Conservation (phyloP, 164 flowering plant genomes). For the Vitis vinifera region DNA sequence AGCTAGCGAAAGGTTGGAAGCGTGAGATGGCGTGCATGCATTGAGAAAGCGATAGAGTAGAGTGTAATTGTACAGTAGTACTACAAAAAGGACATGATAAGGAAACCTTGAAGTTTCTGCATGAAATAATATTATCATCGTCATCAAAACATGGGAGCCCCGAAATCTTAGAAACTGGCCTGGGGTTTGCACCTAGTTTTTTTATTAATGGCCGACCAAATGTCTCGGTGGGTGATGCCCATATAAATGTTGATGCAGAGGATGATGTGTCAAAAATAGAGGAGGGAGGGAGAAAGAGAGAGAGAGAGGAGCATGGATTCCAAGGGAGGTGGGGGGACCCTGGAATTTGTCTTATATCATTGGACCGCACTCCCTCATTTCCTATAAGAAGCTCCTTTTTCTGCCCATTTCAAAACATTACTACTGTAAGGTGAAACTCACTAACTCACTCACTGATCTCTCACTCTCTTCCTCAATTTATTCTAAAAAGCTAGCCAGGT, state of each 20-base stretch:
- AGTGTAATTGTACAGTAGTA: too few relatives aligned
- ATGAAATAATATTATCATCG: not conserved
- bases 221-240: slow-evolving; percentile 9
- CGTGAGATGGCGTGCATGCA: too few relatives aligned
- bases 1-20: too few relatives aligned
- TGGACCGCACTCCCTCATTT: slow-evolving; percentile 8
- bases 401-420: not conserved
- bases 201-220: slow-evolving; percentile 15
- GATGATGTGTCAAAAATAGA: slow-evolving; percentile 2
- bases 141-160: not conserved
- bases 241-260: slow-evolving; percentile 11
- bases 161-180: too few relatives aligned
- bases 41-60: too few relatives aligned
- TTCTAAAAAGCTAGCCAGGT: not conserved
- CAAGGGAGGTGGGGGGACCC: not conserved
- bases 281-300: not conserved
- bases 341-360: not conserved
- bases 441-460: not conserved
- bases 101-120: not conserved
- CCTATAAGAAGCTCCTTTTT: not conserved
- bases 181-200: not conserved
- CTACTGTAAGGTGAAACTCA: not conserved
- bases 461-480: not conserved
- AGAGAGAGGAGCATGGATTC: slow-evolving; percentile 2
- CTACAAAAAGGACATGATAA: not conserved